Conservation (phyloP, 1,284 basidiomycete species). For the Ustilago trichophora region DNA sequence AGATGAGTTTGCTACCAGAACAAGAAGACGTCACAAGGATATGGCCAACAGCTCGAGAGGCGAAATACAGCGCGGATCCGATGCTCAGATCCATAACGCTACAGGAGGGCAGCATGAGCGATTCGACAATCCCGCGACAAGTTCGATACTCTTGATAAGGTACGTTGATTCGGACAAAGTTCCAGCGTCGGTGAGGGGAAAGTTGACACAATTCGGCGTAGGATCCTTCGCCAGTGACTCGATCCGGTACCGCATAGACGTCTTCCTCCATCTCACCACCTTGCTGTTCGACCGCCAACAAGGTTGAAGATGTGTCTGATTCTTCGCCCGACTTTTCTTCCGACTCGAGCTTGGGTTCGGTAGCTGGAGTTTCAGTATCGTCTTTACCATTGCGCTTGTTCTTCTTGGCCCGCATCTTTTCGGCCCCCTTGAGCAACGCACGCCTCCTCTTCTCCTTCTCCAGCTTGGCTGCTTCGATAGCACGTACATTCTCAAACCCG, state of each 20-base stretch:
- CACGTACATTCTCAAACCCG: constrained; percentile 89
- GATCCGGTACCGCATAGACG: constrained; percentile 79
- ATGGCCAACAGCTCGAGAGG: constrained; percentile 74
- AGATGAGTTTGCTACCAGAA: neutral
- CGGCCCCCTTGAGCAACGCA: neutral
- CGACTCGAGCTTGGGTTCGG: neutral
- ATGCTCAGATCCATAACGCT: constrained; percentile 75
- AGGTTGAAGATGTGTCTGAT: too few relatives aligned
- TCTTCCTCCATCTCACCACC: constrained; percentile 66
- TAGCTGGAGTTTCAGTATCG: too few relatives aligned
- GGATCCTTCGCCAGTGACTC: constrained; percentile 80
- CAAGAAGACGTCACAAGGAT: constrained; percentile 46
- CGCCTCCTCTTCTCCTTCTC: constrained; percentile 46
- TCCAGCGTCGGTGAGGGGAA: constrained; percentile 82
- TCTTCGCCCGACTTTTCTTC: too few relatives aligned
- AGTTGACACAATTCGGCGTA: constrained; percentile 77
- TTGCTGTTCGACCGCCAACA: too few relatives aligned
- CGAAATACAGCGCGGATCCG: constrained; percentile 90
- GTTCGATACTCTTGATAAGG: constrained; percentile 75
- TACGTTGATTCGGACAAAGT: constrained; percentile 90
- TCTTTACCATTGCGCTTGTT: too few relatives aligned
- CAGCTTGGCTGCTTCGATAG: constrained; percentile 68
- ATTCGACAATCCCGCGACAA: constrained; percentile 6
- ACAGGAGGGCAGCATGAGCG: constrained; percentile 48
- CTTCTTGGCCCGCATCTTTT: constrained; percentile 3